These are phyloP conservation scores for Ilyonectria robusta DNA, from an alignment of 2,329 filamentous ascomycete genomes.

Conservation along the genomic window DNA sequence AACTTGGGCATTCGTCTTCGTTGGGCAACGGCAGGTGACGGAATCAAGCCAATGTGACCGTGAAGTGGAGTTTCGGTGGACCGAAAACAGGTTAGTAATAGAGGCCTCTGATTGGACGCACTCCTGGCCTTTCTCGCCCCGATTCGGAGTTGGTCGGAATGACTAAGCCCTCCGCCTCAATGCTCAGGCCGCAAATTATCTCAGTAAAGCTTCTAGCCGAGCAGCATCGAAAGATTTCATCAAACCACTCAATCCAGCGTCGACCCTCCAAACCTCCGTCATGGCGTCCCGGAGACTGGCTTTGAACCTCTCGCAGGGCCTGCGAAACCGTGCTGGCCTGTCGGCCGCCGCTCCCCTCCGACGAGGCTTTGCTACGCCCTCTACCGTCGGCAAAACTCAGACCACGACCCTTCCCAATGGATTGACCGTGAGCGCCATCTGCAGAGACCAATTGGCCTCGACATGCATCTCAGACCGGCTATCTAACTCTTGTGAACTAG, in stretches of 20 bases:
- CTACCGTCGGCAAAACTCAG: constrained; percentile 87
- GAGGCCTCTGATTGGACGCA: constrained; percentile 52
- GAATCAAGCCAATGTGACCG: constrained; percentile 36
- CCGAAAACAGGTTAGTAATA: constrained; percentile 51
- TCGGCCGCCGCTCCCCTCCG: constrained; percentile 82
- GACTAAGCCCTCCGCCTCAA: constrained; percentile 56
- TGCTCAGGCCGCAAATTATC: constrained; percentile 61
- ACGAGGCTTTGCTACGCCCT: constrained; percentile 92
- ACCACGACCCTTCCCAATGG: constrained; percentile 97
- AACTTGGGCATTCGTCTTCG: constrained; percentile 24
- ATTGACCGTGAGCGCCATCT: constrained; percentile 80
- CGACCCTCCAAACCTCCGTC: constrained; percentile 66
- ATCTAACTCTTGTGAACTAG: constrained; percentile 63
- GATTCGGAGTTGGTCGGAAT: constrained; percentile 61
- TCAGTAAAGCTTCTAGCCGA: constrained; percentile 63
- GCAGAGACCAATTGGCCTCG: constrained; percentile 56
- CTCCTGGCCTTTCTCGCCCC: constrained; percentile 36
- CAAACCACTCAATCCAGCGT: constrained; percentile 69
- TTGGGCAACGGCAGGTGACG: constrained; percentile 29
- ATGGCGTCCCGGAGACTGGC: constrained; percentile 99
- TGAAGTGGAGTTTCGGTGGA: constrained; percentile 35
- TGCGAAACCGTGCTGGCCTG: constrained; percentile 89
- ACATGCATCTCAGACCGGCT: constrained; percentile 29
- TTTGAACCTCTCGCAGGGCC: constrained; percentile 91
- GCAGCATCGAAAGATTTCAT: constrained; percentile 64